phyloP scores from a whole-genome alignment of 2,329 filamentous ascomycete genomes.

The Ascosphaera apis region DNA sequence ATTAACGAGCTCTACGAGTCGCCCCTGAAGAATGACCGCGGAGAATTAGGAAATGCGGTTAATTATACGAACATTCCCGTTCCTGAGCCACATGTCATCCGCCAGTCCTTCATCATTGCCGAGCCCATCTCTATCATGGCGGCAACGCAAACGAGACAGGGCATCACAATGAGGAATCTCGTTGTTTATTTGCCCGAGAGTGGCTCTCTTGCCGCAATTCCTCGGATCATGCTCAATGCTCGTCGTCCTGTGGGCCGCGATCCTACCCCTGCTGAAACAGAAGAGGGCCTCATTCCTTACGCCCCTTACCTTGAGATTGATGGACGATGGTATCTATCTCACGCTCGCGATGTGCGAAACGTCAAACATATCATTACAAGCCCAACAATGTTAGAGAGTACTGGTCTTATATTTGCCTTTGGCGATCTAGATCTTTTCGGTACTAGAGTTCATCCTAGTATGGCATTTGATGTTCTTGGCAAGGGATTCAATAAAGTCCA shows the following conservation, averaged over 20 bases:
- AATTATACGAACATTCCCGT: conserved; percentile 55
- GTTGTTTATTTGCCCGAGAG: conserved; percentile 54
- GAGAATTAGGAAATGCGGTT: conserved; percentile 41
- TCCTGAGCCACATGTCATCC: conserved; percentile 49
- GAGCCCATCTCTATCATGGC: conserved; percentile 57
- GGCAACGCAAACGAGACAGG: conserved; percentile 75
- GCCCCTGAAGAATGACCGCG: conserved; percentile 58
- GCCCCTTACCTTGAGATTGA: conserved; percentile 59
- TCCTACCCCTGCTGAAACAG: conserved; percentile 51
- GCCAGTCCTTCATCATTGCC: conserved; percentile 60
- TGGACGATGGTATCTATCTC: conserved; percentile 55
- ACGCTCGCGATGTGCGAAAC: conserved; percentile 60
- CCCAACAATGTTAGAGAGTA: conserved; percentile 72
- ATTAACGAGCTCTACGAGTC: conserved; percentile 85
- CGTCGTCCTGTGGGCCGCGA: conserved; percentile 70
- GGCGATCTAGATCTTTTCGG: conserved; percentile 67
- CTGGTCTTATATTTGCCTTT: conserved; percentile 68
- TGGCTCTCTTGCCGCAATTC: conserved; percentile 56
- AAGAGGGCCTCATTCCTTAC: conserved; percentile 67
- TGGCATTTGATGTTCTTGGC: conserved; percentile 75
- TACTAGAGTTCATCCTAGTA: conserved; percentile 65
- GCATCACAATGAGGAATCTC: conserved; percentile 64
- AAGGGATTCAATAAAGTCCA: conserved; percentile 85
- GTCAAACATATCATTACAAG: conserved; percentile 49
- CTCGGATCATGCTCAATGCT: conserved; percentile 58